Evolutionary conservation across 2,329 filamentous ascomycete genomes (phyloP).

Genomic region (Fusarium subtropicale): DNA sequence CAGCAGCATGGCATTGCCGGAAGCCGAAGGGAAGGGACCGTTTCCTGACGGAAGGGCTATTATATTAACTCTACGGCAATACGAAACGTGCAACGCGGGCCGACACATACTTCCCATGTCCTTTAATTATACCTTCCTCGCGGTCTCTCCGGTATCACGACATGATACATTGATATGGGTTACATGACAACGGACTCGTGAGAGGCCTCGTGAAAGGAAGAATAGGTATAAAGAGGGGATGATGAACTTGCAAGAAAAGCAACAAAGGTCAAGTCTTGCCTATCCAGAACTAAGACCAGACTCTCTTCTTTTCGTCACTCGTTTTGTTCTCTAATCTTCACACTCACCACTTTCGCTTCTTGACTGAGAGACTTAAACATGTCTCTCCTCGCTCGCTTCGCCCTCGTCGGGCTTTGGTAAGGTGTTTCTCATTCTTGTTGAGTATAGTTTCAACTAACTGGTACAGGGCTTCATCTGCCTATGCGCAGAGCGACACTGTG

Average conservation of each 20-base stretch:
- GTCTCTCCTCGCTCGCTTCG: constrained; percentile 40
- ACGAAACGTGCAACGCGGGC: constrained; percentile 30
- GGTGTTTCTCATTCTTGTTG: neutral
- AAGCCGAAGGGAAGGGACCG: neutral
- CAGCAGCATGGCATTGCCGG: constrained; percentile 7
- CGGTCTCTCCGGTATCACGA: constrained; percentile 36
- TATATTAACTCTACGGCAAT: constrained; percentile 27
- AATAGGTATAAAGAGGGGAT: constrained; percentile 45
- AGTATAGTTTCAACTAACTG: neutral
- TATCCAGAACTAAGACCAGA: constrained; percentile 38
- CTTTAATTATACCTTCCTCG: constrained; percentile 20
- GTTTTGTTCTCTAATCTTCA: constrained; percentile 27
- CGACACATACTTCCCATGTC: constrained; percentile 8
- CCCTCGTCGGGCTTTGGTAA: constrained; percentile 49
- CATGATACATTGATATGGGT: constrained; percentile 33
- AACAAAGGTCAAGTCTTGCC: neutral
- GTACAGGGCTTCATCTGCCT: constrained; percentile 42
- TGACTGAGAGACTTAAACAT: constrained; percentile 34
- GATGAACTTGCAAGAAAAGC: constrained; percentile 15
- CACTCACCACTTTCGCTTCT: constrained; percentile 24
- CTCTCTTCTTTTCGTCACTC: constrained; percentile 40
- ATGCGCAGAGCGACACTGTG: constrained; percentile 45
- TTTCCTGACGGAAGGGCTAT: constrained; percentile 4
- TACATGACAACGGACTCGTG: constrained; percentile 31
- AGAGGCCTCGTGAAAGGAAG: constrained; percentile 24